These are phyloP conservation scores for Mycena belliarum DNA, from an alignment of 768 basidiomycete genomes.

Conservation along the genomic window DNA sequence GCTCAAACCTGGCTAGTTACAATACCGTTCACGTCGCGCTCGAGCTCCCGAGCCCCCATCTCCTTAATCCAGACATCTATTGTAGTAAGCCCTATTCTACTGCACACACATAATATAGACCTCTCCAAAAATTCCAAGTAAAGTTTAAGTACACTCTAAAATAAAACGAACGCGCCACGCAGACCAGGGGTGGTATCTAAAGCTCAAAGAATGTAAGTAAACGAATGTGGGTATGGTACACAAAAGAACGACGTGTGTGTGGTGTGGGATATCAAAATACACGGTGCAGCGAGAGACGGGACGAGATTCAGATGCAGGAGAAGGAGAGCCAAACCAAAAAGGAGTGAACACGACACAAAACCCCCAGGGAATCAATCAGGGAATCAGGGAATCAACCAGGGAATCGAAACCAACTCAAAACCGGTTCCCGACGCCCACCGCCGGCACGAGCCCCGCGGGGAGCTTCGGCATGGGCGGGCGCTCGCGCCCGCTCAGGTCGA, in stretches of 20 bases:
- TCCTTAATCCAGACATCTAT: too few relatives aligned
- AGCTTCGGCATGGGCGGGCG: slow-evolving; percentile 49
- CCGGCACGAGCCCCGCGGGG: slow-evolving; percentile 31
- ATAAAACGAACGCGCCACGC: neutral
- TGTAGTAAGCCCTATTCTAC: too few relatives aligned
- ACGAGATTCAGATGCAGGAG: neutral
- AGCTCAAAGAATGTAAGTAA: neutral
- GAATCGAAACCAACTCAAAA: slow-evolving; percentile 24
- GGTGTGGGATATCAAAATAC: neutral
- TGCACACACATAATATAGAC: too few relatives aligned
- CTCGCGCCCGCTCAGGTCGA: slow-evolving; percentile 40
- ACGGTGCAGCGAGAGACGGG: too few relatives aligned
- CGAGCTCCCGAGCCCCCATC: too few relatives aligned
- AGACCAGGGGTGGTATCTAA: neutral
- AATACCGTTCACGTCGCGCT: too few relatives aligned
- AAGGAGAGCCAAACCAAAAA: slow-evolving; percentile 17
- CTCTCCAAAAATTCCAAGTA: neutral
- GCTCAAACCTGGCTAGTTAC: too few relatives aligned
- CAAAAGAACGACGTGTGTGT: neutral
- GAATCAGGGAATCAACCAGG: slow-evolving; percentile 10
- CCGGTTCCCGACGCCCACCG: slow-evolving; percentile 28
- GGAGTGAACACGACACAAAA: too few relatives aligned
- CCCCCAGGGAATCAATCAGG: slow-evolving; percentile 17
- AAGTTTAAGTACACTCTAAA: neutral
- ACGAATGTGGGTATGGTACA: neutral